Evolutionary conservation across 2,329 filamentous ascomycete species (phyloP), one percentile per base, ranked within the genome.

Genomic region (Magnaporthales sp.): DNA sequence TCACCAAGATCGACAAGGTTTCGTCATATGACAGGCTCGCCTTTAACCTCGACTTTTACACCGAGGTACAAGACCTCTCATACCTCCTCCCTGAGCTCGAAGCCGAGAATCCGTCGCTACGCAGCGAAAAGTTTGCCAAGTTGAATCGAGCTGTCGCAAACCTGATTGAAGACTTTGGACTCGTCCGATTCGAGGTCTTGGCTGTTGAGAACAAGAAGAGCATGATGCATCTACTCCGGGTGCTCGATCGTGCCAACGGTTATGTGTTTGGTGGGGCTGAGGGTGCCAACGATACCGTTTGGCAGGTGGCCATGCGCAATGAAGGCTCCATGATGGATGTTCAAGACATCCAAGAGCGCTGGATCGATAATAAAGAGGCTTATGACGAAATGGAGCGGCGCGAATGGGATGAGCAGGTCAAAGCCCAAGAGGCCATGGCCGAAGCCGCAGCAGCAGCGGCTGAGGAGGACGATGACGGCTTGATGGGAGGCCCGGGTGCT

Each of bases 1-100:
- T 99, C 29, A 97, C 93, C 67, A 99, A 99, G 80, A 96, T 99
- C 79, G 95, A 99, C 79, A 97, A 97, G 75, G 83, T 99, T 66
- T 82, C 89, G 46, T 87, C 90, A 65, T 97, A 97, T 74, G 89
- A 92, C 62, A 87, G 91, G 29, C 83, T 99, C 0, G 92, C 93
- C 0, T 97, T 99, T 82, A 97, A 97, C 73, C 88, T 99, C 68
- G 93, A 97, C 70, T 99, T 90, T 78, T 99, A 98, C 77, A 98
- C 95, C 68, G 94, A 99, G 77, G 94, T 98, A 8, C 93, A 99
- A 77, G 93, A 97, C 73, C 85, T 99, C 4, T 86, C 87, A 26
- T 92, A 97, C 71, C 83, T 99, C 13, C 84, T 95, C 0, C 92
- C 93, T 1, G 84, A 89, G 68, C 86, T 99, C 58, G 89, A 93